Evolutionary conservation across 768 basidiomycete genomes (phyloP).

Genomic region (Megacollybia marginata): DNA sequence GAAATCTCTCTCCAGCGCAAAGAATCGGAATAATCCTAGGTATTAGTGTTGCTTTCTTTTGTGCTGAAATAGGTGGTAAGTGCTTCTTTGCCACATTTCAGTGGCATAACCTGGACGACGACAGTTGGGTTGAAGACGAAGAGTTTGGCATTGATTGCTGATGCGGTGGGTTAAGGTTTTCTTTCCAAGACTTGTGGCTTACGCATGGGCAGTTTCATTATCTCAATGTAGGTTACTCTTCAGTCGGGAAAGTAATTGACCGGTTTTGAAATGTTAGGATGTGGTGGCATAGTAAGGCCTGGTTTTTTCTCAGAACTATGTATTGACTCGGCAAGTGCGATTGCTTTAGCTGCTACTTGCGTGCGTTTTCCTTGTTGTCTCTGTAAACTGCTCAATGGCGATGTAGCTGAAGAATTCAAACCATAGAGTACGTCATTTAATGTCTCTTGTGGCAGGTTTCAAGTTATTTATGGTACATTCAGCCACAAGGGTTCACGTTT

Average conservation of each 20-base stretch:
- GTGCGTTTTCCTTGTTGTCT: constrained; percentile 19
- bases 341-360: constrained; percentile 38
- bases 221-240: constrained; percentile 32
- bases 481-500: constrained; percentile 46
- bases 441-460: background rate
- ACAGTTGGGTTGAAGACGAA: constrained; percentile 48
- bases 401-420: constrained; percentile 36
- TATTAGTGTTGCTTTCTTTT: constrained; percentile 41
- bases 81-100: background rate
- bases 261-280: constrained; percentile 21
- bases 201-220: constrained; percentile 40
- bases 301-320: background rate
- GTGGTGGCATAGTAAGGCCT: constrained; percentile 36
- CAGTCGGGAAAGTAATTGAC: constrained; percentile 4
- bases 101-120: background rate
- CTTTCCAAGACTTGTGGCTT: constrained; percentile 1
- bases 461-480: constrained; percentile 1
- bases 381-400: background rate
- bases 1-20: no score
- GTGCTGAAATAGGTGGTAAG: constrained; percentile 40
- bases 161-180: constrained; percentile 33
- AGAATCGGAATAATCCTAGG: constrained; percentile 20
- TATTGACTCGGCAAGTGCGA: constrained; percentile 21
- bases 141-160: constrained; percentile 48
- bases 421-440: constrained; percentile 27